phyloP scores from a whole-genome alignment of 148 eudicot species.

The Beta vulgaris region DNA sequence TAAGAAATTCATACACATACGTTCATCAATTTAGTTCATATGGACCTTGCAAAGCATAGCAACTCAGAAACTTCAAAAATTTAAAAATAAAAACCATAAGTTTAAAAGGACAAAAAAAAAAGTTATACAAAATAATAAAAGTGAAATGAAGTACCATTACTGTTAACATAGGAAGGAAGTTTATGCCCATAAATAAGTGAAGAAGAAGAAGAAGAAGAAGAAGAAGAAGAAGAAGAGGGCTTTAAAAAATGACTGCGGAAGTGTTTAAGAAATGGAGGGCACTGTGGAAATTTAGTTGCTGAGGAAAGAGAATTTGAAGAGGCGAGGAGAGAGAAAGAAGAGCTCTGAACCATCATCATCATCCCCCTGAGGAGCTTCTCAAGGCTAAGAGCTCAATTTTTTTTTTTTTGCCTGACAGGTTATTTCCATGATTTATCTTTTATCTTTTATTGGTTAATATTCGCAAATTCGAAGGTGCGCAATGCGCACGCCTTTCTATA shows the following conservation, averaged over 20 bases:
- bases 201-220: background rate
- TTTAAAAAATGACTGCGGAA: background rate
- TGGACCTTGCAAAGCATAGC: too few relatives aligned
- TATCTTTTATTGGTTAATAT: too few relatives aligned
- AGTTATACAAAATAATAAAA: background rate
- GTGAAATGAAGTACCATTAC: conserved; percentile 35
- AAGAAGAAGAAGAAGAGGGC: conserved; percentile 21
- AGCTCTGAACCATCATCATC: conserved; percentile 29
- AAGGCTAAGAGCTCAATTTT: too few relatives aligned
- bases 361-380: background rate
- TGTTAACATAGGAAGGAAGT: conserved; percentile 21
- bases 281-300: conserved; percentile 14
- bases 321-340: conserved; percentile 29
- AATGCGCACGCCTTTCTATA: too few relatives aligned
- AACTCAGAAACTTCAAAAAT: conserved; percentile 6
- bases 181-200: conserved; percentile 17
- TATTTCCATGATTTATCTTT: too few relatives aligned
- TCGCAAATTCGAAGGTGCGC: too few relatives aligned
- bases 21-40: too few relatives aligned
- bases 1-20: too few relatives aligned
- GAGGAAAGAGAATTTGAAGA: conserved; percentile 33
- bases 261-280: conserved; percentile 14
- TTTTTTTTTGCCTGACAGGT: too few relatives aligned
- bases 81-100: background rate
- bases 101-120: background rate